phyloP scores from a whole-genome alignment of 345 rosid species.

The Eucalyptus regnans region DNA sequence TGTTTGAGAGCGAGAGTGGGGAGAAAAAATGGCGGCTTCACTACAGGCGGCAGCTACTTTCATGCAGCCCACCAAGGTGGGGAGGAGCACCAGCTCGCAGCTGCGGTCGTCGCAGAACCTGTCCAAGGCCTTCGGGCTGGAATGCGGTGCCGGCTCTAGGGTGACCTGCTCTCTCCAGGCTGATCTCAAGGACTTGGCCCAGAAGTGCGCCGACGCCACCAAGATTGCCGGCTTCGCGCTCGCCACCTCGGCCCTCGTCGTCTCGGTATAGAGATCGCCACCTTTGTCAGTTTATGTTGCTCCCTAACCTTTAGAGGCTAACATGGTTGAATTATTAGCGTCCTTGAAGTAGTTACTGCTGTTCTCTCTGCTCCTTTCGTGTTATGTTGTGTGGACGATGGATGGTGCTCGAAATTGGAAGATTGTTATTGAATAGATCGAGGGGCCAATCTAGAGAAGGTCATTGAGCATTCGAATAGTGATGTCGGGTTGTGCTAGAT shows the following conservation, averaged over 20 bases:
- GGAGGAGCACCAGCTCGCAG: slow-evolving; percentile 12
- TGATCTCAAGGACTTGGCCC: slow-evolving; percentile 62
- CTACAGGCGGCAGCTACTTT: slow-evolving; percentile 84
- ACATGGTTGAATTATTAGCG: neutral
- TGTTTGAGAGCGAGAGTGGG: neutral
- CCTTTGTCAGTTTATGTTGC: neutral
- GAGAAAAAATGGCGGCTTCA: slow-evolving; percentile 59
- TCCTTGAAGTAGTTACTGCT: neutral
- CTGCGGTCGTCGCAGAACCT: slow-evolving; percentile 38
- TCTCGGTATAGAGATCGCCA: slow-evolving; percentile 37
- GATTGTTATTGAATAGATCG: neutral
- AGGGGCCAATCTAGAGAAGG: neutral
- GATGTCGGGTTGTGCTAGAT: neutral
- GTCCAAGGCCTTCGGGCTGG: slow-evolving; percentile 52
- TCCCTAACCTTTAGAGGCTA: neutral
- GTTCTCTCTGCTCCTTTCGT: neutral
- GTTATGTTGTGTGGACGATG: neutral
- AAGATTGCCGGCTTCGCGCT: slow-evolving; percentile 85
- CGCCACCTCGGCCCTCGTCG: slow-evolving; percentile 95
- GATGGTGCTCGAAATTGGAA: neutral
- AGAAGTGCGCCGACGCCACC: slow-evolving; percentile 56
- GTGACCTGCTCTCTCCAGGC: slow-evolving; percentile 68
- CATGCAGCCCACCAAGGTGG: slow-evolving; percentile 63
- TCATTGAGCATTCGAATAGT: neutral
- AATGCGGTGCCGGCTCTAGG: slow-evolving; percentile 27